phyloP scores from a whole-genome alignment of 2,329 filamentous ascomycete species.

The Periconia macrospinosa region DNA sequence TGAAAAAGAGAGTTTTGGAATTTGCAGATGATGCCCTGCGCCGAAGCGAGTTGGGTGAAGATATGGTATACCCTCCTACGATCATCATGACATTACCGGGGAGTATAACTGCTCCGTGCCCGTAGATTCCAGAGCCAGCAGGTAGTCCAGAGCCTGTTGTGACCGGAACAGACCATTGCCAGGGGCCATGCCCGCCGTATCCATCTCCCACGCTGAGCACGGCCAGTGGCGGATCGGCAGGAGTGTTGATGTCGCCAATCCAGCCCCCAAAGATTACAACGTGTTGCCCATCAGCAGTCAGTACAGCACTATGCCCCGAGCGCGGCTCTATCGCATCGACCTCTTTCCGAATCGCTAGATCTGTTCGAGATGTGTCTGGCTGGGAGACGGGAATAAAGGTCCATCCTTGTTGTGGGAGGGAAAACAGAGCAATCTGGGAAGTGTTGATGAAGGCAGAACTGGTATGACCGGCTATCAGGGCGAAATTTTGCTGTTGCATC shows the following conservation, averaged over 20 bases:
- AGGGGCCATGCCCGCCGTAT: conserved; percentile 64
- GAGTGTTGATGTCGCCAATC: conserved; percentile 77
- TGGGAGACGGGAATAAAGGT: conserved; percentile 71
- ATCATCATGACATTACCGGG: conserved; percentile 65
- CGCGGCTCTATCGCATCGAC: conserved; percentile 67
- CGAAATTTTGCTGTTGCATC: conserved; percentile 75
- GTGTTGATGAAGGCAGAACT: conserved; percentile 86
- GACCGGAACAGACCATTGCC: conserved; percentile 70
- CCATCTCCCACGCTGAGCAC: conserved; percentile 74
- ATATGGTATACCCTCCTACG: conserved; percentile 59
- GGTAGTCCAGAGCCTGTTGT: conserved; percentile 48
- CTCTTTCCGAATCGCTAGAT: conserved; percentile 58
- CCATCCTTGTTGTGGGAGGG: conserved; percentile 84
- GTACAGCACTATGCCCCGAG: conserved; percentile 84
- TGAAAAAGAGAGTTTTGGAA: conserved; percentile 59
- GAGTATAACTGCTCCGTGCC: conserved; percentile 64
- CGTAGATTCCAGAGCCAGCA: conserved; percentile 57
- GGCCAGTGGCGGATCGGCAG: conserved; percentile 80
- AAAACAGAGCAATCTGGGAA: conserved; percentile 86
- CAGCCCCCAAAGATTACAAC: conserved; percentile 86
- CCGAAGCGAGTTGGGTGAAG: conserved; percentile 36
- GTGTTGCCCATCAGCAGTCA: conserved; percentile 76
- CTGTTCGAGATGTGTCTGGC: conserved; percentile 51
- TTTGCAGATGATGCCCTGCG: conserved; percentile 45
- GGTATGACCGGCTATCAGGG: conserved; percentile 85